These are phyloP conservation scores for Populus trichocarpa DNA, from an alignment of 441 rosid species.

Conservation along the genomic window DNA sequence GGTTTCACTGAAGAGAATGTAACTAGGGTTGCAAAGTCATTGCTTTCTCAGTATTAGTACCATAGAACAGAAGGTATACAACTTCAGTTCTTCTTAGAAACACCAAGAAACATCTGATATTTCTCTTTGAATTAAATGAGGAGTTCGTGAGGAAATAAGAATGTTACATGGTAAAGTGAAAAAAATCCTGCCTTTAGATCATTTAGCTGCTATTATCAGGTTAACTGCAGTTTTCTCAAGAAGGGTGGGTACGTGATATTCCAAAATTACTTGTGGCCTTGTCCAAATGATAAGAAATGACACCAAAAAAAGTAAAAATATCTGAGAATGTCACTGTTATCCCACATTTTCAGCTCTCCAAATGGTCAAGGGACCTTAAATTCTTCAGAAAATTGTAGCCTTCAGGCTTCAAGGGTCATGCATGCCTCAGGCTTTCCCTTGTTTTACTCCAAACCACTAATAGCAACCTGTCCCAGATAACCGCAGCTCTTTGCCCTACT, in stretches of 20 bases:
- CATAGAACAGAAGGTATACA: neutral
- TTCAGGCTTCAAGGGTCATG: neutral
- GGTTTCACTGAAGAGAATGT: constrained; percentile 31
- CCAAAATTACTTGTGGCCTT: neutral
- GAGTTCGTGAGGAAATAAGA: neutral
- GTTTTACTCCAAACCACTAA: neutral
- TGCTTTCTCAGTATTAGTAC: constrained; percentile 13
- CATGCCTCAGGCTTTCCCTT: neutral
- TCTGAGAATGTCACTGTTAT: neutral
- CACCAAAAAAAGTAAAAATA: neutral
- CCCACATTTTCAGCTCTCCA: neutral
- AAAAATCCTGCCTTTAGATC: neutral
- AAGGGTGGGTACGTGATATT: neutral
- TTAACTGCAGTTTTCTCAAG: neutral
- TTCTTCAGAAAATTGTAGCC: neutral
- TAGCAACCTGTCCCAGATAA: neutral
- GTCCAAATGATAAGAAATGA: no score
- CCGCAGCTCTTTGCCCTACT: neutral
- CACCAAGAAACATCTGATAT: no score
- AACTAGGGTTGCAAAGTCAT: constrained; percentile 21
- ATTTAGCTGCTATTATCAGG: neutral
- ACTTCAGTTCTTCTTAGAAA: no score
- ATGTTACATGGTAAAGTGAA: neutral
- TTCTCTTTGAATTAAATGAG: neutral
- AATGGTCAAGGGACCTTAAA: neutral